Evolutionary conservation across 1,284 basidiomycete species (phyloP).

Genomic region (Rhodotorula sp.): DNA sequence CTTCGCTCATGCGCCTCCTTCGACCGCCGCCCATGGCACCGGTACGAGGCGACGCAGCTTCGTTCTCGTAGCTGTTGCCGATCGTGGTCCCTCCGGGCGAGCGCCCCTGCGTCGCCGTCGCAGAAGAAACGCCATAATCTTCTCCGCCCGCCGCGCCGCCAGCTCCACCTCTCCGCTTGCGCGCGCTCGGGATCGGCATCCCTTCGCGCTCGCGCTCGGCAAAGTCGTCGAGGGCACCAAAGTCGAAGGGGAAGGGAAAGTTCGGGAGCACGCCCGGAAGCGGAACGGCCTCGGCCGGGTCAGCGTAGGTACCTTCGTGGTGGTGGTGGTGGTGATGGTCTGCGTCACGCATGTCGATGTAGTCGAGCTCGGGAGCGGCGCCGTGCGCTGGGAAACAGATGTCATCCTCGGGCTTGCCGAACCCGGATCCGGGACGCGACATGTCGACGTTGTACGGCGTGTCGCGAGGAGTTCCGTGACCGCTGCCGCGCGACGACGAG

Average conservation of each 20-base stretch:
- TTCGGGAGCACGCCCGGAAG: slow-evolving; percentile 44
- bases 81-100: slow-evolving; percentile 21
- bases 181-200: slow-evolving; percentile 52
- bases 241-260: slow-evolving; percentile 62
- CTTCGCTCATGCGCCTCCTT: slow-evolving; percentile 79
- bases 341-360: slow-evolving; percentile 15
- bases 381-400: slow-evolving; percentile 41
- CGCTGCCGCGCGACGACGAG: neutral
- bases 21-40: slow-evolving; percentile 41
- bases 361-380: slow-evolving; percentile 36
- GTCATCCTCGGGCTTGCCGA: slow-evolving; percentile 39
- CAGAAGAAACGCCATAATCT: slow-evolving; percentile 32
- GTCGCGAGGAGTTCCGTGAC: slow-evolving; percentile 1
- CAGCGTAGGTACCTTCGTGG: neutral
- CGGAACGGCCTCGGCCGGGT: slow-evolving; percentile 26
- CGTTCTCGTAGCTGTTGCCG: slow-evolving; percentile 47
- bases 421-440: slow-evolving; percentile 28
- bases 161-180: slow-evolving; percentile 12
- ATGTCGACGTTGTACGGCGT: slow-evolving; percentile 19
- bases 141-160: slow-evolving; percentile 14
- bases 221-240: slow-evolving; percentile 74
- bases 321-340: slow-evolving; percentile 2
- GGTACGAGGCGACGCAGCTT: slow-evolving; percentile 9
- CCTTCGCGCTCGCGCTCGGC: slow-evolving; percentile 66
- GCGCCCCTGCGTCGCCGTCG: slow-evolving; percentile 15